Base-by-base conservation (phyloP, 148 eudicot species). In the Rhododendron simsii region DNA sequence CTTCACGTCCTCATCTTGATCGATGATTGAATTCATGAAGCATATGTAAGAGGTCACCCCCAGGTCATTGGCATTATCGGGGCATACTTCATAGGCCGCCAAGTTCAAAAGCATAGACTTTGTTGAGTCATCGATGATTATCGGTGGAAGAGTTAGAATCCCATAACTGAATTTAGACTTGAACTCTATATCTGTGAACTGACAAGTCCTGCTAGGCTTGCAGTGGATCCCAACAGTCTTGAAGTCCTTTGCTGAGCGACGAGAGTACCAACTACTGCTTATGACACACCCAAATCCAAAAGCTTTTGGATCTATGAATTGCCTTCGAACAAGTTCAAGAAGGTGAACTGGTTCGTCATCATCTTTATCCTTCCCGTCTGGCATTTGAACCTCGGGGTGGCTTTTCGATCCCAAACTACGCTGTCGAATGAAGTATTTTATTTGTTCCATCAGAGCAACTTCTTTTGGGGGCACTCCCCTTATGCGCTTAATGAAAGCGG, bases 201-300 rank as follows among this genome's bases (percentile, higher is more conserved):
- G 45, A 37, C 2, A 15, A 74, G 45, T 37, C n/a, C 30, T 35
- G 78, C 78, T 74, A 18, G 78, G 78, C 45, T 18, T 74, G 45
- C 39, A 33, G 21, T 5, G 12, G 41, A 74, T 74, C 45, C 44
- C 78, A 16, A 74, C 78, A 6, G 47, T 35, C 78, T 37, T 74
- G n/a, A 74, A 74, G 23, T 74, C 78, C 41, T 74, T 74, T 28
- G 78, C 78, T 74, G 78, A 74, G 18, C 47, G 78, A 74, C 78
- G 78, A 15, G 78, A 74, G 44, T 37, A 74, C 78, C 78, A 74
- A 35, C n/a, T 6, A 16, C 78, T 37, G 44, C 7, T 15, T 15
- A 18, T 37, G 45, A 14, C 41, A 16, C 78, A 74, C 78, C 78
- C 78, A 16, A 37, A 6, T 15, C 23, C 45, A 16, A 74, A 74